Percentiles rank a stretch among this genome's conserved stretches.
phyloP scores from a whole-genome alignment of 2,329 filamentous ascomycete species.

The Lachnellula suecica region DNA sequence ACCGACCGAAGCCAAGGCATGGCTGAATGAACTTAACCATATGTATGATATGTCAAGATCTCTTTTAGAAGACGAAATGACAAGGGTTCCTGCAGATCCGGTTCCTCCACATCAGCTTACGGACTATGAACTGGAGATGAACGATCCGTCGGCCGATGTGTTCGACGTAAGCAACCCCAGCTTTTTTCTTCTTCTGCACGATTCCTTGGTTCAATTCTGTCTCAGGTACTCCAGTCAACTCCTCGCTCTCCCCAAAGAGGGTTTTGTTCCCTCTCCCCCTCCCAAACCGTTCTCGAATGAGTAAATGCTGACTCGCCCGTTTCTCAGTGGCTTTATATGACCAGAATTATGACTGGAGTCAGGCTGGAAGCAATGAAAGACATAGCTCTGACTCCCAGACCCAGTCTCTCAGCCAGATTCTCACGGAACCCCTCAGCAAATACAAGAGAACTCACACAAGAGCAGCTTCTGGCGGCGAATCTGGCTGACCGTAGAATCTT shows the following conservation, averaged over 20 bases:
- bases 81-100: not conserved
- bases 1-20: too few species aligned
- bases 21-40: too few species aligned
- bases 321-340: too few species aligned
- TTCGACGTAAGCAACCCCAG: too few species aligned
- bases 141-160: not conserved
- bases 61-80: constrained; percentile 1
- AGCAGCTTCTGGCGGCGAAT: not conserved
- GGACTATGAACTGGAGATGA: not conserved
- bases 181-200: too few species aligned
- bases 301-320: too few species aligned
- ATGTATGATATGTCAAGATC: not conserved
- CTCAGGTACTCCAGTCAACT: too few species aligned
- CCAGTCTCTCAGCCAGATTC: not conserved
- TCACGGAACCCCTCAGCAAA: not conserved
- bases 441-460: not conserved
- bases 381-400: not conserved
- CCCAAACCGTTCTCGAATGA: too few species aligned
- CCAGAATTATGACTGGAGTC: not conserved
- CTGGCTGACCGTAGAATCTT: not conserved
- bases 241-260: too few species aligned
- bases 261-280: too few species aligned
- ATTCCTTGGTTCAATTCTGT: too few species aligned
- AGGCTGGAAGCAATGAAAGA: not conserved
- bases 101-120: not conserved